phyloP scores from a whole-genome alignment of 2,329 filamentous ascomycete genomes.

The Fonsecaea monophora region DNA sequence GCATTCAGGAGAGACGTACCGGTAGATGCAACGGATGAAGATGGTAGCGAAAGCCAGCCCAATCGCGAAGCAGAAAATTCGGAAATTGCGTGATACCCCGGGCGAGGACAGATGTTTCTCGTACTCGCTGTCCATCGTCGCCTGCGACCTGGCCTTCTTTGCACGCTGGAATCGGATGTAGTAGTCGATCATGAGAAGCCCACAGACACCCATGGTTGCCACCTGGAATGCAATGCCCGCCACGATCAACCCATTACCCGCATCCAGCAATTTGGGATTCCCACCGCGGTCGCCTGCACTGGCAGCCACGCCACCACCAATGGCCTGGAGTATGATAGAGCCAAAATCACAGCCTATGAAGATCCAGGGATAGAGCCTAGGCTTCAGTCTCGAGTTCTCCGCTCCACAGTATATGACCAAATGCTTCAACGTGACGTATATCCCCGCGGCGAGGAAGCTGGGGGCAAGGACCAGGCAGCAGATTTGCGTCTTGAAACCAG shows the following conservation, averaged over 20 bases:
- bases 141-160: slow-evolving; percentile 38
- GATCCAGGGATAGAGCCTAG: slow-evolving; percentile 62
- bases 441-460: slow-evolving; percentile 62
- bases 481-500: slow-evolving; percentile 57
- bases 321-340: slow-evolving; percentile 64
- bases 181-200: slow-evolving; percentile 47
- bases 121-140: slow-evolving; percentile 42
- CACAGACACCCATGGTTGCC: slow-evolving; percentile 53
- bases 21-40: slow-evolving; percentile 54
- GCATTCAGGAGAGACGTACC: slow-evolving; percentile 41
- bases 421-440: slow-evolving; percentile 65
- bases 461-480: slow-evolving; percentile 64
- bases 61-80: slow-evolving; percentile 36
- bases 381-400: slow-evolving; percentile 56
- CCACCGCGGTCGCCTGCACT: slow-evolving; percentile 48
- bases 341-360: slow-evolving; percentile 66
- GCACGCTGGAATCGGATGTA: slow-evolving; percentile 50
- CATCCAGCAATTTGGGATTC: slow-evolving; percentile 47
- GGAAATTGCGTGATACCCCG: slow-evolving; percentile 35
- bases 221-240: slow-evolving; percentile 66
- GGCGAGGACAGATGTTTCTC: slow-evolving; percentile 38
- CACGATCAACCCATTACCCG: slow-evolving; percentile 64
- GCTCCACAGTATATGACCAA: slow-evolving; percentile 63
- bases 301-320: slow-evolving; percentile 63
- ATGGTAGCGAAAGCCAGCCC: slow-evolving; percentile 49